Evolutionary conservation across 78 protist genomes (phyloP).

Genomic region (Chrysochromulina tobinii): DNA sequence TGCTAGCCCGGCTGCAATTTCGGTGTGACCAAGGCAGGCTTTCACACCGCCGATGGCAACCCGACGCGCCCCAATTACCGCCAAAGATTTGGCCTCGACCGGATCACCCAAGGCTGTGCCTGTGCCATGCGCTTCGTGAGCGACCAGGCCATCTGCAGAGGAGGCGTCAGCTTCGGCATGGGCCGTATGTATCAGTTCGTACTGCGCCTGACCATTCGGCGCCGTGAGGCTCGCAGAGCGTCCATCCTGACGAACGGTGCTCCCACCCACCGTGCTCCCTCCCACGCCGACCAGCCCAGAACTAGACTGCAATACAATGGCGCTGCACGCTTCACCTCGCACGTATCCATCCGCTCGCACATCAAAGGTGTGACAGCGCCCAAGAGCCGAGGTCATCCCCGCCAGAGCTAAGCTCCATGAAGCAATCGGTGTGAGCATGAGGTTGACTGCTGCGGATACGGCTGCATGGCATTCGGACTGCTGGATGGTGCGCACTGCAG

Average conservation of each 20-base stretch:
- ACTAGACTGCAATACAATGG: background rate
- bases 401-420: constrained; percentile 32
- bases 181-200: background rate
- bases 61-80: too few species aligned
- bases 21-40: too few species aligned
- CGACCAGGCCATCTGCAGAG: background rate
- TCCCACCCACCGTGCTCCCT: background rate
- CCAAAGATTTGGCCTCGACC: background rate
- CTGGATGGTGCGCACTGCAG: constrained; percentile 55
- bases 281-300: background rate
- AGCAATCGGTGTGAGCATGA: background rate
- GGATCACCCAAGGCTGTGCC: constrained; percentile 80
- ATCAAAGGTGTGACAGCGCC: constrained; percentile 72
- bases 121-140: constrained; percentile 79
- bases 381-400: constrained; percentile 60
- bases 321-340: constrained; percentile 79
- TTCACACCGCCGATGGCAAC: too few species aligned
- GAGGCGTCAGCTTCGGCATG: background rate
- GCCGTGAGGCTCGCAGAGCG: background rate
- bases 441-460: background rate
- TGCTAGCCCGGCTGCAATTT: too few species aligned
- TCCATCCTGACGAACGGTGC: constrained; percentile 6
- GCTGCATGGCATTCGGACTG: constrained; percentile 4
- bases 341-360: constrained; percentile 82
- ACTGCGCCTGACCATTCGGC: constrained; percentile 26